Evolutionary conservation across 805 yeast genomes (phyloP), one percentile per base, ranked within the genome.

Genomic region (Schwanniomyces occidentalis): DNA sequence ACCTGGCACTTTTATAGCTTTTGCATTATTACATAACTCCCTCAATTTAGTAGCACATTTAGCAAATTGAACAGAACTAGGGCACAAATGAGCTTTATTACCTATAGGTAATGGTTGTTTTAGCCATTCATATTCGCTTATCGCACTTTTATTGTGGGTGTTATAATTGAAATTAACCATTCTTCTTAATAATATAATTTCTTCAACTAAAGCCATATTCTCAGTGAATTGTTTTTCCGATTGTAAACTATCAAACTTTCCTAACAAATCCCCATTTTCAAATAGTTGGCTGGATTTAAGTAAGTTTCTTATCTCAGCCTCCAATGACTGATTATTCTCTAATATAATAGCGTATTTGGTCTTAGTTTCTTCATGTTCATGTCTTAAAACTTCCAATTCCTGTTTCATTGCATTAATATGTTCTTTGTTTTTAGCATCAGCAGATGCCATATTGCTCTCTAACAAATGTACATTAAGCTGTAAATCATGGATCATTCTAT

Each of bases 401-500:
- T 17, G 5, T 16, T 42, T 30, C 8, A 57, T 34, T 5, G 51
- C 46, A 1, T 40, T 30, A 3, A 65, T 33, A 12, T 49, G 53
- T 7, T 42, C 40, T 20, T 64, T 67, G 30, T 56, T 48, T 12
- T 60, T 58, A 0, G 46, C 46, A 24, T 55, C 51, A 5, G 63
- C 49, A 3, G 63, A 54, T 10, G 43, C 44, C 45, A 76, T 52
- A 42, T 72, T 74, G 5, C 63, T 58, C 41, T 75, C 71, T 23
- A 77, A 48, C 2, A 75, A 59, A 6, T 63, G 55, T 7, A 76
- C 58, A 41, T 73, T 76, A 35, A 76, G 51, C 8, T 58, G 53
- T 9, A 73, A 53, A 30, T 77, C 79, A 23, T 68, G 69, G 10
- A 75, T 51, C 9, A 42, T 32, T 16, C 40, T 46, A 16, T 62